Evolutionary conservation across 805 yeast species (phyloP).

Genomic region (Tetrapisispora arboricola): DNA sequence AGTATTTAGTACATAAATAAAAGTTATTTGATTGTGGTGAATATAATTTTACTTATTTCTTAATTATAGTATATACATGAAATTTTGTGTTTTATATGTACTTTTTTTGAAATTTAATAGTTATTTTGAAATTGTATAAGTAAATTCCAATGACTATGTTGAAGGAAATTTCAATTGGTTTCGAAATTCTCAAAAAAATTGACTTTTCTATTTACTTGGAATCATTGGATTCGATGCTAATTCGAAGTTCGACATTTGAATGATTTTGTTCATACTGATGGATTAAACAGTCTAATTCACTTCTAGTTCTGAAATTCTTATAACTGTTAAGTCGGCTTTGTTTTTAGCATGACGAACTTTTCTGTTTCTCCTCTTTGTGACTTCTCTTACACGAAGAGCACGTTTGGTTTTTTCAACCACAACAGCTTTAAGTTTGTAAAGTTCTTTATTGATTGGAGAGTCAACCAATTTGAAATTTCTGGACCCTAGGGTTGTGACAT

Average conservation of each 20-base stretch:
- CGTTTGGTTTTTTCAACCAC: constrained; percentile 80
- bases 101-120: no score
- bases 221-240: background rate
- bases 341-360: constrained; percentile 54
- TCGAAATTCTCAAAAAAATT: no score
- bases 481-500: constrained; percentile 76
- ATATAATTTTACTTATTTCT: background rate
- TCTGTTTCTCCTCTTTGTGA: constrained; percentile 73
- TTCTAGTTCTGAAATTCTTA: constrained; percentile 64
- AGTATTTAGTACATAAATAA: no score
- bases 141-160: no score
- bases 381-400: constrained; percentile 61
- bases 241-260: no score
- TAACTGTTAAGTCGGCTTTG: constrained; percentile 66
- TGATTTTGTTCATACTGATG: background rate
- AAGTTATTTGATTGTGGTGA: no score
- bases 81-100: background rate
- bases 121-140: no score
- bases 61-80: background rate
- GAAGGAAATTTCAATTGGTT: no score
- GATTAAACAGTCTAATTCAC: constrained; percentile 30
- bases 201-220: no score
- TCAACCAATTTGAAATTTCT: constrained; percentile 65
- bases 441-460: constrained; percentile 40
- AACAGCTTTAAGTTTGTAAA: constrained; percentile 59